phyloP scores from a whole-genome alignment of 2,329 filamentous ascomycete species.

The Fulvia fulva region DNA sequence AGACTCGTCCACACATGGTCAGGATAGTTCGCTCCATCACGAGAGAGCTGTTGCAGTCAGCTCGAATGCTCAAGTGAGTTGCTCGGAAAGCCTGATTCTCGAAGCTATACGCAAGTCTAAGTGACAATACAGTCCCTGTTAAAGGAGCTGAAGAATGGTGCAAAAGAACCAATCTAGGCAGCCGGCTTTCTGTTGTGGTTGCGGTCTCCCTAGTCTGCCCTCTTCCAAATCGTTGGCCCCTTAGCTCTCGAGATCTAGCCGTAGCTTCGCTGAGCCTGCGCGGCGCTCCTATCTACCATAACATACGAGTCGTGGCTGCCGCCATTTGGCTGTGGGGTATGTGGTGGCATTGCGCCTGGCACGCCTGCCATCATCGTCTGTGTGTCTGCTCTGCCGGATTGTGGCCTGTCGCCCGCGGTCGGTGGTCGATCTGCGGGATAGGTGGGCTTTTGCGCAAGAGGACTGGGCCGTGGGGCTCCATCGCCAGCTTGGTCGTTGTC shows the following conservation, averaged over 20 bases:
- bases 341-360: constrained; percentile 26
- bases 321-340: constrained; percentile 19
- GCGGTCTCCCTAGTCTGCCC: constrained; percentile 11
- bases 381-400: constrained; percentile 21
- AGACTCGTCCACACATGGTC: no score
- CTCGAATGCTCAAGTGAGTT: no score
- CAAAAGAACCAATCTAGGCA: constrained; percentile 11
- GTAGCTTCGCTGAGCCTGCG: constrained; percentile 20
- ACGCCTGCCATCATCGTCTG: constrained; percentile 20
- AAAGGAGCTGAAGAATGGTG: constrained; percentile 12
- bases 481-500: constrained; percentile 18
- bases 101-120: constrained; percentile 12
- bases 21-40: no score
- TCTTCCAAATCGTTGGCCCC: not conserved
- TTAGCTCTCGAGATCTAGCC: constrained; percentile 10
- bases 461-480: constrained; percentile 14
- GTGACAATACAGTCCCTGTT: constrained; percentile 16
- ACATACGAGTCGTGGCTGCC: constrained; percentile 29
- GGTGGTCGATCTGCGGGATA: constrained; percentile 25
- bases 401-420: constrained; percentile 10
- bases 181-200: constrained; percentile 11
- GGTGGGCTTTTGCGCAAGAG: constrained; percentile 25
- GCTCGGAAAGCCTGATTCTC: constrained; percentile 7
- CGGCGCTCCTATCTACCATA: constrained; percentile 29
- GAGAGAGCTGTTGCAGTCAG: not conserved